Evolutionary conservation across 768 basidiomycete species (phyloP).

Genomic region (Agaricus sinodeliciosus): DNA sequence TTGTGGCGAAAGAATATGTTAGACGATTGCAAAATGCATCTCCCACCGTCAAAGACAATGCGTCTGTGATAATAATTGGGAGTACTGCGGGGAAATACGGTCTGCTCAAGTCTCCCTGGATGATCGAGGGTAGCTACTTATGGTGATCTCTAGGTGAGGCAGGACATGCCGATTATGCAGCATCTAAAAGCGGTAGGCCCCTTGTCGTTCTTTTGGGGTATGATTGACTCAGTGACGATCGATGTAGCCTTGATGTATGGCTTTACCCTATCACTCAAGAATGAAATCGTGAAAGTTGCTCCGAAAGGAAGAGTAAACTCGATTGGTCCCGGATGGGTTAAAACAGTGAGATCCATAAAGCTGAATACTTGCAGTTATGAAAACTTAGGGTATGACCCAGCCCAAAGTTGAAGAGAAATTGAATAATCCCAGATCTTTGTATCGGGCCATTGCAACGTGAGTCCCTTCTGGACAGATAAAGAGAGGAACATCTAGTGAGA

Average conservation of each 20-base stretch:
- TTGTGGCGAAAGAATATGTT: constrained; percentile 60
- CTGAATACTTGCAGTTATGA: neutral
- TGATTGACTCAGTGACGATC: neutral
- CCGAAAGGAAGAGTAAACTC: constrained; percentile 65
- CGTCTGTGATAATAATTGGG: constrained; percentile 59
- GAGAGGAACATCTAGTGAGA: too few species aligned
- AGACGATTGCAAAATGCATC: constrained; percentile 32
- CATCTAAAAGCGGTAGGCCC: constrained; percentile 57
- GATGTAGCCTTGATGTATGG: constrained; percentile 65
- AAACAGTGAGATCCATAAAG: constrained; percentile 29
- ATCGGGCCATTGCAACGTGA: constrained; percentile 64
- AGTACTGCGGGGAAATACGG: constrained; percentile 70
- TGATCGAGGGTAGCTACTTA: too few species aligned
- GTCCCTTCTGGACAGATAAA: constrained; percentile 14
- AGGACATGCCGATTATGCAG: constrained; percentile 60
- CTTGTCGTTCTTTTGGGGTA: neutral
- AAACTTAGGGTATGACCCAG: constrained; percentile 6
- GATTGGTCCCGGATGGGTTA: constrained; percentile 67
- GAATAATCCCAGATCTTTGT: constrained; percentile 45
- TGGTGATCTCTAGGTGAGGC: constrained; percentile 35
- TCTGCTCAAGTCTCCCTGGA: constrained; percentile 1
- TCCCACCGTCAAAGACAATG: constrained; percentile 43
- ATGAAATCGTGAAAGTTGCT: constrained; percentile 75
- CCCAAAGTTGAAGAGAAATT: constrained; percentile 55
- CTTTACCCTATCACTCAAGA: constrained; percentile 60